phyloP scores from a whole-genome alignment of 129 eudicot genomes.

The Arctium minus region DNA sequence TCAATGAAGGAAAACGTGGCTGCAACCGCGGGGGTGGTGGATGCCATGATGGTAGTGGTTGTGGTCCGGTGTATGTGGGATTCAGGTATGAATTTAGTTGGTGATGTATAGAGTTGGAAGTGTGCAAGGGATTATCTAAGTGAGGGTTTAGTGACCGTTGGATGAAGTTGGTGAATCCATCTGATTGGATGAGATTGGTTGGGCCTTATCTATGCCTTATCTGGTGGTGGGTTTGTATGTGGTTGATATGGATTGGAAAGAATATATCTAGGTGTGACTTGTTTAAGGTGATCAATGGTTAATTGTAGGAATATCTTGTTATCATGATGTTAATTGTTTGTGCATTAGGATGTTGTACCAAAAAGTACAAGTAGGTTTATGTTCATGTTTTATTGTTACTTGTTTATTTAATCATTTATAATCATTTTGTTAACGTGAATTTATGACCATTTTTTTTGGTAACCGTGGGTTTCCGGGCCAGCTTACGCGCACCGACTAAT shows the following conservation, averaged over 20 bases:
- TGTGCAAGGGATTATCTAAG: neutral
- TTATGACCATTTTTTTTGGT: too few species aligned
- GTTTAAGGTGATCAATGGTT: neutral
- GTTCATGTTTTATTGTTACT: neutral
- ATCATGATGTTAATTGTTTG: neutral
- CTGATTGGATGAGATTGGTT: neutral
- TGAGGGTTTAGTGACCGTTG: neutral
- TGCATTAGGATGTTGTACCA: neutral
- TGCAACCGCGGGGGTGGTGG: constrained; percentile 54
- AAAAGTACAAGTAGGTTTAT: neutral
- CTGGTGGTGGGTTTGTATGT: neutral
- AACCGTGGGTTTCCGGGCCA: too few species aligned
- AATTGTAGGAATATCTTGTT: neutral
- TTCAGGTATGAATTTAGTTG: neutral
- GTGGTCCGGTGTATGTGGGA: neutral
- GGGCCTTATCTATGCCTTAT: neutral
- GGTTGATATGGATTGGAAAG: neutral
- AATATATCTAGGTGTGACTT: neutral
- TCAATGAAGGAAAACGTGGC: constrained; percentile 70
- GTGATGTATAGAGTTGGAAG: neutral
- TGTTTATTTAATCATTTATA: too few species aligned
- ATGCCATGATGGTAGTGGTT: constrained; percentile 18
- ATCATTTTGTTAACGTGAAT: too few species aligned
- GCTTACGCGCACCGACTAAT: too few species aligned
- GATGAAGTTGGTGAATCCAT: neutral